These are phyloP conservation scores for Tephrocybe sp. DNA, from an alignment of 768 basidiomycete genomes.

Conservation along the genomic window DNA sequence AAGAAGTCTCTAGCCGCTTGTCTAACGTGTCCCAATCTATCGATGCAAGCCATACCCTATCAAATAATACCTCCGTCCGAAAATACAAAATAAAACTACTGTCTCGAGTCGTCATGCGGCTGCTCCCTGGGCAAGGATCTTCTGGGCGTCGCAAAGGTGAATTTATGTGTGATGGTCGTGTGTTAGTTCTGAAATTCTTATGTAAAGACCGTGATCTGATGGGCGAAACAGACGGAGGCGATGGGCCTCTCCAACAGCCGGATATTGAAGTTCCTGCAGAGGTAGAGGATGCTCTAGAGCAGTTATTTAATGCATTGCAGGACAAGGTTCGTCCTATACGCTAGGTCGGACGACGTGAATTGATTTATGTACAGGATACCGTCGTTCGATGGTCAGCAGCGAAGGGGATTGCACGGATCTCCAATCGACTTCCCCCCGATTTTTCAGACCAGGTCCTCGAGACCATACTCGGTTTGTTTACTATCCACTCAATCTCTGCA, in stretches of 20 bases:
- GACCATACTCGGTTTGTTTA: constrained; percentile 73
- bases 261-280: constrained; percentile 74
- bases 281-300: constrained; percentile 70
- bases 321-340: constrained; percentile 60
- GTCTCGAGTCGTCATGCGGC: constrained; percentile 59
- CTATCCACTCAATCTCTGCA: constrained; percentile 65
- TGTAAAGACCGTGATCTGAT: constrained; percentile 31
- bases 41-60: constrained; percentile 36
- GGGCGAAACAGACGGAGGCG: constrained; percentile 20
- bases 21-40: constrained; percentile 44
- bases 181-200: neutral
- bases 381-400: constrained; percentile 93
- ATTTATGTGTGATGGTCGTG: constrained; percentile 8
- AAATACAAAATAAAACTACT: constrained; percentile 68
- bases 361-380: constrained; percentile 64
- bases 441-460: constrained; percentile 82
- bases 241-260: constrained; percentile 24
- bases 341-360: constrained; percentile 3
- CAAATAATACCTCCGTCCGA: constrained; percentile 62
- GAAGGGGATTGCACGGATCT: constrained; percentile 84
- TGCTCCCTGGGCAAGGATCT: constrained; percentile 50
- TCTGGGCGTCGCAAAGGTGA: constrained; percentile 40
- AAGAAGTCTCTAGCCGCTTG: constrained; percentile 40
- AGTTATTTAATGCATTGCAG: constrained; percentile 68
- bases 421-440: constrained; percentile 73